Base-by-base conservation (phyloP, 768 basidiomycete genomes). In the Tylopilus rubrobrunneus region DNA sequence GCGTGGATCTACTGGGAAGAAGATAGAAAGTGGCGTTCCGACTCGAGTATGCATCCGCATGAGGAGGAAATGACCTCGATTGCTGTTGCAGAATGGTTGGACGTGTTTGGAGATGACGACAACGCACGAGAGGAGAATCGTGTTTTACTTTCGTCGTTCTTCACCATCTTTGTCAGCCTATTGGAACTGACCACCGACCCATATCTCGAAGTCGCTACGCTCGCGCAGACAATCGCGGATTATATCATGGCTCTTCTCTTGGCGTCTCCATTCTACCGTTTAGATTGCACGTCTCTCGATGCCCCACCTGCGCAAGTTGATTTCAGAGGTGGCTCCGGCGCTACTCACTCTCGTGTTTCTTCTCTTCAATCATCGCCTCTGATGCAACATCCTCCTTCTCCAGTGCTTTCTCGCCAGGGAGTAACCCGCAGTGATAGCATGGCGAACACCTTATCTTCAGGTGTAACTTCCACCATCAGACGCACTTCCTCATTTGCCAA, bases 1-100 rank as follows among this genome's bases (percentile, higher is more conserved):
- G 94, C 96, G 1, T 98, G 96, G 95, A 74, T 92, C 9, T 95
- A 97, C 67, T 91, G 91, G 85, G 94, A 97, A 65, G 91, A 95
- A 67, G 90, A 96, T 61, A 73, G 85, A 47, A 81, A 78, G 54
- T 84, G 86, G 82, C 72, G 78, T 59, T 73, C 49, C 64, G 77
- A 61, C 36, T 59, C 69, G 15, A 60, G 56, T 21, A 44, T 57
- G 29, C 63, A 70, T 53, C 61, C 71, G 29, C 75, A 77, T 29
- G 85, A 86, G 45, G 87, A 91, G n/a, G 88, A 92, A 50, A 65
- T 89, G 51, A 85, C 89, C 15, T 76, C 77, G 17, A 78, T 82
- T 54, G 90, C 90, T 0, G 75, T 95, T 29, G 71, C 77, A 19
- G 87, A 91, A 56, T 96, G 93, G 93, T 66, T 89, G 45, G 85